Percentiles rank a stretch among this genome's conserved stretches.
Conservation (phyloP, 495 filamentous ascomycete species). For the Podospora pseudocomata region DNA sequence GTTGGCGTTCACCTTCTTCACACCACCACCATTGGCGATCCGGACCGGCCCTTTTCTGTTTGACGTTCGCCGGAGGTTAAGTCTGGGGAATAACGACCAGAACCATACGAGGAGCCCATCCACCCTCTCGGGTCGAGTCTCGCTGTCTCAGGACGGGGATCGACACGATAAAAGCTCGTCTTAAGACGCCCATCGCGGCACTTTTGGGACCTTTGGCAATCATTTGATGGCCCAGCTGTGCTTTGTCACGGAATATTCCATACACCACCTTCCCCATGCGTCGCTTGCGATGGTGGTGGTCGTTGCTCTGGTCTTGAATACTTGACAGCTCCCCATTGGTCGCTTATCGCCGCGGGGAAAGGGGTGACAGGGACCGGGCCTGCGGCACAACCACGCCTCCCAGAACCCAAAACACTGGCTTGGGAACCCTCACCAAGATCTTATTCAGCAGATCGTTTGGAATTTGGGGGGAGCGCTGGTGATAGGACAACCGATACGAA, state of each 20-base stretch:
- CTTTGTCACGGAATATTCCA: conserved; percentile 7
- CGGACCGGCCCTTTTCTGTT: neutral
- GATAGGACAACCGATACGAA: neutral
- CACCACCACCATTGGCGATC: neutral
- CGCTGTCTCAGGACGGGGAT: neutral
- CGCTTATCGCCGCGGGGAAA: neutral
- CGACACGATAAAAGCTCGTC: neutral
- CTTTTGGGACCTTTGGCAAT: neutral
- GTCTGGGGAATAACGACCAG: neutral
- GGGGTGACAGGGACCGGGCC: conserved; percentile 15
- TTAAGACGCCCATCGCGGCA: neutral
- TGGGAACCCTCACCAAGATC: conserved; percentile 1
- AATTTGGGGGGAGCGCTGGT: neutral
- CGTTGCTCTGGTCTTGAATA: neutral
- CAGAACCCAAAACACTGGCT: conserved; percentile 2
- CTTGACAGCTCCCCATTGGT: neutral
- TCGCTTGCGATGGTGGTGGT: neutral
- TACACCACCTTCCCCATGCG: neutral
- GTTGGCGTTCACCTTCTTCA: neutral
- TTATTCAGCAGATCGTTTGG: neutral
- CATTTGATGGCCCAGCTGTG: neutral
- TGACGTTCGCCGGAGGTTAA: neutral
- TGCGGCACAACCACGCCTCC: conserved; percentile 4
- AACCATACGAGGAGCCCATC: neutral
- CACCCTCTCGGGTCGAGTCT: neutral